These are phyloP conservation scores for Arthroderma sp. DNA, from an alignment of 2,329 filamentous ascomycete genomes.

Conservation along the genomic window DNA sequence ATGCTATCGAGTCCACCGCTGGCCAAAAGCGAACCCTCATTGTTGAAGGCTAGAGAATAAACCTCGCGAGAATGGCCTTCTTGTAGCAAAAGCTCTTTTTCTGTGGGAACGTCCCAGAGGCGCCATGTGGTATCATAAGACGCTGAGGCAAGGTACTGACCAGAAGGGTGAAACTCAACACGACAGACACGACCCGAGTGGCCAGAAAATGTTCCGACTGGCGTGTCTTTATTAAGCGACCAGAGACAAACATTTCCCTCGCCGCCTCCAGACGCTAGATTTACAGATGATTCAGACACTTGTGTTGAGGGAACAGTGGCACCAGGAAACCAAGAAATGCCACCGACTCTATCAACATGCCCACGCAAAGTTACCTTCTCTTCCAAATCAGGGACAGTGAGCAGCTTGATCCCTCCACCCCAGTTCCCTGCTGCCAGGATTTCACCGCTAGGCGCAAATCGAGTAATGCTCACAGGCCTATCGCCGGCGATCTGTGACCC, in stretches of 20 bases:
- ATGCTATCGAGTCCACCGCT: conserved; percentile 92
- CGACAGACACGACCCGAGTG: conserved; percentile 80
- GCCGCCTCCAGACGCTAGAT: conserved; percentile 79
- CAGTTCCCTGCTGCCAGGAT: conserved; percentile 83
- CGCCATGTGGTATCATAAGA: conserved; percentile 96
- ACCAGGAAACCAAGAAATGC: conserved; percentile 78
- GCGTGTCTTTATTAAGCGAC: conserved; percentile 77
- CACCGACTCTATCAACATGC: conserved; percentile 80
- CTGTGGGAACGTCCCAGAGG: conserved; percentile 83
- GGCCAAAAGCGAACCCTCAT: conserved; percentile 77
- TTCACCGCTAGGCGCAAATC: conserved; percentile 76
- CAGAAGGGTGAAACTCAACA: conserved; percentile 88
- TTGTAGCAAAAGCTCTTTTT: conserved; percentile 71
- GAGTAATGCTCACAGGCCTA: conserved; percentile 77
- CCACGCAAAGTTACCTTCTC: conserved; percentile 64
- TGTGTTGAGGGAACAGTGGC: conserved; percentile 59
- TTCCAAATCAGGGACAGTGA: conserved; percentile 70
- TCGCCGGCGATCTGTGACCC: conserved; percentile 89
- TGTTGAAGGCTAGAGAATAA: conserved; percentile 79
- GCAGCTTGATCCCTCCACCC: conserved; percentile 75
- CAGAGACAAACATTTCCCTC: conserved; percentile 82
- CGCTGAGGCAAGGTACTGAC: conserved; percentile 77
- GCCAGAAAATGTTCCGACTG: conserved; percentile 65
- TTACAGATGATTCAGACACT: conserved; percentile 60
- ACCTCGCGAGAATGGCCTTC: conserved; percentile 93